Evolutionary conservation across 2,329 filamentous ascomycete species (phyloP).

Genomic region (Pseudocercospora macadamiae): DNA sequence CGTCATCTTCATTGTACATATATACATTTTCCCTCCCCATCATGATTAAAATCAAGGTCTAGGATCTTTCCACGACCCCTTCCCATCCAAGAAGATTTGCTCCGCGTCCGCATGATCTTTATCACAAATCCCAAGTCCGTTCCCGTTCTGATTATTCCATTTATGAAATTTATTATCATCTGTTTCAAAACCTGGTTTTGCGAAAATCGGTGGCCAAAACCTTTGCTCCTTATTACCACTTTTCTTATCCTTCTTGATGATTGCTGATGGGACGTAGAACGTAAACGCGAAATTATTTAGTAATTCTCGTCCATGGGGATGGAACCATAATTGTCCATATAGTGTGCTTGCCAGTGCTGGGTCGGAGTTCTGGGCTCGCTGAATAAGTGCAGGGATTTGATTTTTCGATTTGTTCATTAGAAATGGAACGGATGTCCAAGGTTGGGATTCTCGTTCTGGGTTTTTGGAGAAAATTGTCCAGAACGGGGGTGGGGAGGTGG

Average conservation of each 20-base stretch:
- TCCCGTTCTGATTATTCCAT: slow-evolving; percentile 1
- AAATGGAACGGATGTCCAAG: slow-evolving; percentile 18
- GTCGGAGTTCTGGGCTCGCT: not conserved
- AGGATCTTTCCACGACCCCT: slow-evolving; percentile 16
- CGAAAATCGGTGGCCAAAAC: slow-evolving; percentile 14
- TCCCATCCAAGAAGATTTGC: slow-evolving; percentile 15
- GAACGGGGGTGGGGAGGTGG: slow-evolving; percentile 18
- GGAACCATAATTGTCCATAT: slow-evolving; percentile 22
- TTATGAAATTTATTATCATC: slow-evolving; percentile 2
- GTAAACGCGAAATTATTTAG: slow-evolving; percentile 15
- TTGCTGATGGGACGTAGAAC: slow-evolving; percentile 5
- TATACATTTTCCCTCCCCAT: no score
- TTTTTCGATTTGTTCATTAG: slow-evolving; percentile 9
- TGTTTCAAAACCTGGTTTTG: slow-evolving; percentile 14
- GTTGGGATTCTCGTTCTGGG: not conserved
- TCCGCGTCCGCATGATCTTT: not conserved
- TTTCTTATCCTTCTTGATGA: slow-evolving; percentile 1
- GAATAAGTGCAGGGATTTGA: slow-evolving; percentile 17
- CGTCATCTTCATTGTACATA: no score
- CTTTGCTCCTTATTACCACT: slow-evolving; percentile 1
- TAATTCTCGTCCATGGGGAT: slow-evolving; percentile 17
- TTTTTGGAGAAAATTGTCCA: slow-evolving; percentile 13
- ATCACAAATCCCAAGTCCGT: slow-evolving; percentile 4
- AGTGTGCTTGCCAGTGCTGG: not conserved
- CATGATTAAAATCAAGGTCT: slow-evolving; percentile 12